Evolutionary conservation across 2,329 filamentous ascomycete genomes (phyloP), one percentile per base, ranked within the genome.

Genomic region (Onygena corvina): DNA sequence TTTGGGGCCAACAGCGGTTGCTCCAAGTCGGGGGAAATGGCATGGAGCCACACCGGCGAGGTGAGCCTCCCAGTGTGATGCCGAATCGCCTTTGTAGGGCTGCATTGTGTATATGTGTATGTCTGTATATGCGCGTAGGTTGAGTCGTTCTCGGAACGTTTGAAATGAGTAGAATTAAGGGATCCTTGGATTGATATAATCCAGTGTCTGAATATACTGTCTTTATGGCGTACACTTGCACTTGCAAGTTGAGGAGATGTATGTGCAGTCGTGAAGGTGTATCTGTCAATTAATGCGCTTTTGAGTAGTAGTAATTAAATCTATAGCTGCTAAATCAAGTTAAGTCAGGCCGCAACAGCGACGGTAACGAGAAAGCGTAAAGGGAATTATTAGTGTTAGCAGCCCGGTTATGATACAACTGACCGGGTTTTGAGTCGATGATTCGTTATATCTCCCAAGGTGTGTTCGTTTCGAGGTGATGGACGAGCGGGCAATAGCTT

Each of bases 11-110:
- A 59, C 55, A 36, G 53, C 38, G 20, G 57, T 57, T 34, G 59
- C 54, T 38, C 63, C 59, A 52, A 68, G 63, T 21, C 56, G 58
- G 46, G 65, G 65, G 33, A 68, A 60, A 54, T 59, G 60, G 49
- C 64, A 67, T 35, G 62, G 58, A 34, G 60, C 59, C 20, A 50
- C 30, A 25, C 40, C 52, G 9, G 48, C 30, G 18, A 53, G 48
- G 42, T 48, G 51, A 12, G 45, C 14, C 21, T 48, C 33, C 51
- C 51, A 53, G 34, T 50, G 34, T 9, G 47, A 29, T 16, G 34
- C 38, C 18, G 51, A 30, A 30, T 38, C n/a, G 25, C 25, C 34
- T 11, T 42, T 20, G 9, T 25, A 3, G n/a, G 40, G 9, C 27
- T 33, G 42, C 42, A 46, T 46, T 18, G 42, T 46, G n/a, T n/a